These are phyloP conservation scores for Volutella citrinella DNA, from an alignment of 2,329 filamentous ascomycete genomes.

Conservation along the genomic window DNA sequence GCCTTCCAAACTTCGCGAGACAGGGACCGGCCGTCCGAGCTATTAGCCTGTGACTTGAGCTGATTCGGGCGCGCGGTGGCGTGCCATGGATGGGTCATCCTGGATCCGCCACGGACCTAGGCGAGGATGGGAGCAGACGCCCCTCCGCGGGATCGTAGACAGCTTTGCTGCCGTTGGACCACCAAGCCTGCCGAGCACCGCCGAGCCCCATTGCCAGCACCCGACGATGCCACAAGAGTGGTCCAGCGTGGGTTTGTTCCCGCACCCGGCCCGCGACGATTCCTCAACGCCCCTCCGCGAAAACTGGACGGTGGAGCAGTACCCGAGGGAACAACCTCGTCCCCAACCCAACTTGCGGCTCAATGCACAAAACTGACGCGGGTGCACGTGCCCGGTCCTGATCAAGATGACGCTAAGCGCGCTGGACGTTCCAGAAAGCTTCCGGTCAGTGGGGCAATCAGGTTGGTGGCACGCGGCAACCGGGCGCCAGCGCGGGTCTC, in stretches of 20 bases:
- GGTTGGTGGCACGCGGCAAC: neutral
- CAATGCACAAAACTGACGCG: constrained; percentile 25
- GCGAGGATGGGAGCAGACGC: constrained; percentile 16
- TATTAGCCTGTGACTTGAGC: constrained; percentile 17
- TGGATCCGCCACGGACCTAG: constrained; percentile 12
- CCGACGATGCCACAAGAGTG: constrained; percentile 20
- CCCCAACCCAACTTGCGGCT: constrained; percentile 23
- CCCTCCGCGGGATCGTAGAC: constrained; percentile 22
- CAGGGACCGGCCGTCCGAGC: constrained; percentile 17
- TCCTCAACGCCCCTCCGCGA: constrained; percentile 16
- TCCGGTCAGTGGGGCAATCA: constrained; percentile 20
- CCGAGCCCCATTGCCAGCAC: constrained; percentile 12
- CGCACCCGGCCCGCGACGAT: constrained; percentile 20
- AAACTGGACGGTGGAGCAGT: constrained; percentile 12
- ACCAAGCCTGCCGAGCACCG: constrained; percentile 1
- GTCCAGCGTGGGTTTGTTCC: constrained; percentile 18
- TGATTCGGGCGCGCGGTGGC: constrained; percentile 11
- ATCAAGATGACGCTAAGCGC: constrained; percentile 10
- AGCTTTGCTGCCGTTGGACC: constrained; percentile 17
- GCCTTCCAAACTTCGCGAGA: too few relatives aligned
- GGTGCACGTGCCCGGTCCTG: constrained; percentile 20
- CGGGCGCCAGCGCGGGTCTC: neutral
- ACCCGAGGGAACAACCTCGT: constrained; percentile 16
- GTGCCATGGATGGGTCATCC: constrained; percentile 12
- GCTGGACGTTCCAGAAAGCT: constrained; percentile 25